Evolutionary conservation across 164 flowering plant genomes (phyloP).

Genomic region (Dillenia turbinata): DNA sequence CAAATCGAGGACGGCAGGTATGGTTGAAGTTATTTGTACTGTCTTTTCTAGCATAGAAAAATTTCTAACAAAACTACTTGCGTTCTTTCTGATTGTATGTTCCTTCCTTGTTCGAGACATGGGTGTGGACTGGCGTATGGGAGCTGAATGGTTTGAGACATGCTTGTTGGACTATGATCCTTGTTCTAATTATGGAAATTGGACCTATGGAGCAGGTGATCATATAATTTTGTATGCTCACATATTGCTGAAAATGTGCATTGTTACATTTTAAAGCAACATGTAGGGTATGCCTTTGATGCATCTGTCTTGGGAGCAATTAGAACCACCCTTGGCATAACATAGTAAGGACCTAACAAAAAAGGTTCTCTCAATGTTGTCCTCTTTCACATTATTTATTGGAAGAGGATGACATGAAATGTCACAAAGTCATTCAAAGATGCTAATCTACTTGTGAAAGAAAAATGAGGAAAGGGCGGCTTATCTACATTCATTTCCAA

Average conservation of each 20-base stretch:
- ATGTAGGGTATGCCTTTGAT: background rate
- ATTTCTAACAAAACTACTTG: no score
- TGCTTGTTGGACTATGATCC: conserved; percentile 96
- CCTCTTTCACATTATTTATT: no score
- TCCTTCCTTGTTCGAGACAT: conserved; percentile 97
- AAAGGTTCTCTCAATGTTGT: no score
- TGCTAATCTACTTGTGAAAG: no score
- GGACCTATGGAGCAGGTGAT: conserved; percentile 99
- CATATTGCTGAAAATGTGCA: background rate
- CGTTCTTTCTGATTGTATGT: conserved; percentile 70
- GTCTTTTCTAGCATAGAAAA: background rate
- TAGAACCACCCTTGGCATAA: background rate
- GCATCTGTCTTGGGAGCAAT: background rate
- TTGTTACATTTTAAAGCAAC: background rate
- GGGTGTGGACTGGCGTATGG: conserved; percentile 99
- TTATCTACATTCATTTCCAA: no score
- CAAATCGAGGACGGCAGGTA: conserved; percentile 97
- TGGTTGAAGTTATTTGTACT: conserved; percentile 1
- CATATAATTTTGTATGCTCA: background rate
- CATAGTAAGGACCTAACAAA: background rate
- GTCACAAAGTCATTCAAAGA: no score
- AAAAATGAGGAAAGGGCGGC: no score
- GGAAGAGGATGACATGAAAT: no score
- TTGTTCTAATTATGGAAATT: conserved; percentile 93
- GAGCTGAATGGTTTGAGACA: conserved; percentile 98